Conservation (phyloP, 176 grass and related monocot genomes). For the Eragrostis curvula region DNA sequence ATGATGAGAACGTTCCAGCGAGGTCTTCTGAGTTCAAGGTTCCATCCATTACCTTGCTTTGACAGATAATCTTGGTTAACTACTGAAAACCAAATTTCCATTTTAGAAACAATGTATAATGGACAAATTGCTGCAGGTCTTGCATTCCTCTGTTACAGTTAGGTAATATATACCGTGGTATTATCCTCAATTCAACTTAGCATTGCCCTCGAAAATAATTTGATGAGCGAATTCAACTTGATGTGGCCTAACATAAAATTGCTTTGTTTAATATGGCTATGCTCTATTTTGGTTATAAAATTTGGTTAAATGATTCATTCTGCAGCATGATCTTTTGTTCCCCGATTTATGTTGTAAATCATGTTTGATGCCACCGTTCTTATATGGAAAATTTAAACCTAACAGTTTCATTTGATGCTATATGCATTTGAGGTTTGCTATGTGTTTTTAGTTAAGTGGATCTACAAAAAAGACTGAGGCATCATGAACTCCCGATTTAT, state of each 20-base stretch:
- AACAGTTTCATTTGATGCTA: slow-evolving; percentile 11
- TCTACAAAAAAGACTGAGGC: neutral
- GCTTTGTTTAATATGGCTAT: slow-evolving; percentile 10
- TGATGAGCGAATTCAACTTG: slow-evolving; percentile 22
- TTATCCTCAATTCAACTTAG: neutral
- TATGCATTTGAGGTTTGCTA: neutral
- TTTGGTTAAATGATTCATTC: slow-evolving; percentile 20
- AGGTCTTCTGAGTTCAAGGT: slow-evolving; percentile 93
- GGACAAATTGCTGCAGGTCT: slow-evolving; percentile 10
- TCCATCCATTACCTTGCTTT: slow-evolving; percentile 31
- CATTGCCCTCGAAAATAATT: slow-evolving; percentile 14
- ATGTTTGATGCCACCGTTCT: neutral
- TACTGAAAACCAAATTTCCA: neutral
- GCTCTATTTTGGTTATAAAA: slow-evolving; percentile 2
- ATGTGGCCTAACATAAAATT: slow-evolving; percentile 1
- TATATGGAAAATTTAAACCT: neutral
- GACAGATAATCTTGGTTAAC: slow-evolving; percentile 11
- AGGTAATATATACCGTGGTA: slow-evolving; percentile 13
- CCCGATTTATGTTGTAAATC: neutral
- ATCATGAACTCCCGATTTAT: slow-evolving; percentile 33
- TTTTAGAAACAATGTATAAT: slow-evolving; percentile 9
- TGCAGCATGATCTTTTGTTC: neutral
- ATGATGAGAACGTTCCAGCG: slow-evolving; percentile 92
- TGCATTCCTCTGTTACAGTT: slow-evolving; percentile 24
- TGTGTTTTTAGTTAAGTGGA: slow-evolving; percentile 19